Conservation (phyloP, 129 eudicot species). For the Rutidosis leptorrhynchoides region DNA sequence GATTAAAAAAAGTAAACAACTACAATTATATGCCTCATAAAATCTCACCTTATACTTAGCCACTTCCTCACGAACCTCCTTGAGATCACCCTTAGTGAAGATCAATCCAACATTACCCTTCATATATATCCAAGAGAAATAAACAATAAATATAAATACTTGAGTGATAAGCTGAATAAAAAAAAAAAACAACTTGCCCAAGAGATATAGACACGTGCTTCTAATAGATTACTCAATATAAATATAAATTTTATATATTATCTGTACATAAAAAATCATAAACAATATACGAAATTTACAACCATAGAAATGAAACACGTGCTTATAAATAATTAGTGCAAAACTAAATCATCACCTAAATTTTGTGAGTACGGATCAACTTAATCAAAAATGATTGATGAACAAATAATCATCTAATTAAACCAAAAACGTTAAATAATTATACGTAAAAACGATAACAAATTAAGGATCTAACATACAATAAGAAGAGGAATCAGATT, state of each 20-base stretch:
- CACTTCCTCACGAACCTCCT: conserved; percentile 74
- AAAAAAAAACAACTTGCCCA: background rate
- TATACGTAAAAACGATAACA: background rate
- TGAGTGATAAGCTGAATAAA: background rate
- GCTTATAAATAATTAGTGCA: no score
- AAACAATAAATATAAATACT: background rate
- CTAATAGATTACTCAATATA: no score
- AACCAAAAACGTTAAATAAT: background rate
- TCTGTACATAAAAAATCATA: no score
- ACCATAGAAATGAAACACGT: background rate
- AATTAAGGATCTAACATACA: conserved; percentile 26
- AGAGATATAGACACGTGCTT: no score
- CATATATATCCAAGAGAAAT: background rate
- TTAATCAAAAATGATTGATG: no score
- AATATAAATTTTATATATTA: no score
- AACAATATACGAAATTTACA: no score
- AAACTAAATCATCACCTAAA: no score
- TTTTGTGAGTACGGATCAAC: no score
- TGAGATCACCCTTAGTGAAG: conserved; percentile 68
- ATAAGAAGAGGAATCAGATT: conserved; percentile 49
- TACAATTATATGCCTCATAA: background rate
- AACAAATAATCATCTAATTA: no score
- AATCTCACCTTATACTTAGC: conserved; percentile 58
- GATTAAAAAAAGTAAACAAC: no score
- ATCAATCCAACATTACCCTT: conserved; percentile 79